Evolutionary conservation across 2,329 filamentous ascomycete species (phyloP), one percentile per base, ranked within the genome.

Genomic region (Biscogniauxia marginata): DNA sequence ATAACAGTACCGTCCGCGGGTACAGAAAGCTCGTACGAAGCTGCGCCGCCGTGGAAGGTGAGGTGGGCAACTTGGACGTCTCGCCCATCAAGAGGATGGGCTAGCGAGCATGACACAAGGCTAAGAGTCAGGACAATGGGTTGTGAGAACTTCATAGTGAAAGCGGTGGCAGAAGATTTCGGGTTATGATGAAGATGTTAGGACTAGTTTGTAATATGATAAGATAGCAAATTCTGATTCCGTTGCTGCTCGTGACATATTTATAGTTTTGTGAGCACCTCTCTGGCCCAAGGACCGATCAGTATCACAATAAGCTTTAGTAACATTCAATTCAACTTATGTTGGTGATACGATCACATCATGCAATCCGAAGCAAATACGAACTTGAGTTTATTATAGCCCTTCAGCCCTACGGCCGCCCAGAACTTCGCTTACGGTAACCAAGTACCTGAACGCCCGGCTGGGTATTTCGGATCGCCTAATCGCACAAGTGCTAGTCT

Each of bases 21-120:
- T 22, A 82, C 71, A 19, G 61, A 55, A 52, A 82, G 63, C 1
- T 70, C 58, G 63, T 79, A 81, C 3, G 69, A 67, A 16, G 71
- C 71, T 7, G 76, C 71, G 3, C 72, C 75, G 34, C 71, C 74
- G 60, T 77, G 72, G 63, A 82, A 79, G 19, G 65, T 76, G 49
- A 82, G 70, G 56, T 77, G 70, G 4, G 75, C 74, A 5, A 71
- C 72, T 46, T 75, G 73, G 16, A 67, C 59, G 43, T 62, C 64
- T 20, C 65, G 63, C 1, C 63, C 56, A 34, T 72, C 67, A 9
- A 67, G 22, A 4, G 65, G 63, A 8, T 58, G 55, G 9, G 65
- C 56, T 6, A 54, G 52, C 13, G 56, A 56, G 24, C 57, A 50
- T 13, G 57, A 54, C 8, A 60, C 50, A 46, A 70, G 60, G 45